A percentile compares a stretch with the other conserved stretches of the same genome.
Conservation (phyloP, 129 eudicot genomes). For the Helianthus annuus region DNA sequence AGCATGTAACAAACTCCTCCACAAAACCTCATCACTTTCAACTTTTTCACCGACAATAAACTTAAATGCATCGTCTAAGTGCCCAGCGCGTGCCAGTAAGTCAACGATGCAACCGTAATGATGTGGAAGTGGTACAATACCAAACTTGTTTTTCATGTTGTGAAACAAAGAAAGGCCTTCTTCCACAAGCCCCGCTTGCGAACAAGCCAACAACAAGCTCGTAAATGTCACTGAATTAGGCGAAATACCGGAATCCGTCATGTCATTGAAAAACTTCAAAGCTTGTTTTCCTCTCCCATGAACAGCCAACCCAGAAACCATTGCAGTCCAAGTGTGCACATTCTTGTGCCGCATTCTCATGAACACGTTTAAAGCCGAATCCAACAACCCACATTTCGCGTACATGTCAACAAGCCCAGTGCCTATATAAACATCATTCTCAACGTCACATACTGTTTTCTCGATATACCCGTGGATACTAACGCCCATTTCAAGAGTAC, state of each 20-base stretch:
- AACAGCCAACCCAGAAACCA: constrained; percentile 53
- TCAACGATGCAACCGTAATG: constrained; percentile 54
- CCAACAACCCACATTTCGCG: constrained; percentile 52
- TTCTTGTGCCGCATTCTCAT: constrained; percentile 41
- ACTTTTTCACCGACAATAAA: constrained; percentile 30
- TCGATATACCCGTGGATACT: constrained; percentile 42
- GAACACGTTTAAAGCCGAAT: constrained; percentile 35
- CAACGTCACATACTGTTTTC: constrained; percentile 31
- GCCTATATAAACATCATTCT: constrained; percentile 51
- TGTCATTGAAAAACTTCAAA: constrained; percentile 31
- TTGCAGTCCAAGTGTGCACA: constrained; percentile 54
- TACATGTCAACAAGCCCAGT: constrained; percentile 66
- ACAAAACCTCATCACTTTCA: constrained; percentile 42
- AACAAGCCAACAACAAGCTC: constrained; percentile 50
- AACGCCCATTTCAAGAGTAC: constrained; percentile 39
- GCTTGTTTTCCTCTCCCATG: constrained; percentile 57
- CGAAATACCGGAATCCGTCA: constrained; percentile 31
- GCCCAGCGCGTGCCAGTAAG: constrained; percentile 49
- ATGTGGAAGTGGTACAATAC: constrained; percentile 33
- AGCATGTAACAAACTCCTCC: constrained; percentile 56
- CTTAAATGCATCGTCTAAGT: constrained; percentile 46
- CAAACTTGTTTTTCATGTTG: constrained; percentile 36
- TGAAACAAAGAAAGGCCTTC: constrained; percentile 52
- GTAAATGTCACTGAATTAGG: constrained; percentile 58
- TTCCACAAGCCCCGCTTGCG: constrained; percentile 49